Conservation (phyloP, 2,329 filamentous ascomycete genomes). For the Aspergillus udagawae region DNA sequence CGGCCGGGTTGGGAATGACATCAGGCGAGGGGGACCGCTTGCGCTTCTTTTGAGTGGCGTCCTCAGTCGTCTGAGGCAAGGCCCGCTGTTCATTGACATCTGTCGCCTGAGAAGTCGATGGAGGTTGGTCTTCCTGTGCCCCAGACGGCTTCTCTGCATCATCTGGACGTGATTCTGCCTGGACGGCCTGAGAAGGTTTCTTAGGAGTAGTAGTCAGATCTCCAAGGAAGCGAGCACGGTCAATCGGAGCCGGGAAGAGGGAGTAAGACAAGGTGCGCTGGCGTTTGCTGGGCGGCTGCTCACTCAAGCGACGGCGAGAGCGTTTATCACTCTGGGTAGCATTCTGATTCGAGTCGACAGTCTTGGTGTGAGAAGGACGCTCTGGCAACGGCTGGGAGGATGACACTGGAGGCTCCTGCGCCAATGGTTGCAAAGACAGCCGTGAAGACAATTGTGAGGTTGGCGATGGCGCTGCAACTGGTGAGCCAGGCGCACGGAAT, state of each 20-base stretch:
- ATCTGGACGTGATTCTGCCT: neutral
- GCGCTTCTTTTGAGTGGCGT: conserved; percentile 29
- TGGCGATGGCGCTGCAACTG: neutral
- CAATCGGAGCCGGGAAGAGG: conserved; percentile 23
- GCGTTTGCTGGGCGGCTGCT: conserved; percentile 14
- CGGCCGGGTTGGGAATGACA: conserved; percentile 39
- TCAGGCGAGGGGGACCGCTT: conserved; percentile 39
- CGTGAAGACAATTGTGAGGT: neutral
- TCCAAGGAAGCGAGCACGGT: conserved; percentile 19
- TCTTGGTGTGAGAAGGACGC: conserved; percentile 10
- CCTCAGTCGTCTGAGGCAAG: neutral
- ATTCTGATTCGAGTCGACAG: neutral
- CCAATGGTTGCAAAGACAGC: neutral
- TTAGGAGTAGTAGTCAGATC: conserved; percentile 10
- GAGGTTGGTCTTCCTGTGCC: conserved; percentile 2
- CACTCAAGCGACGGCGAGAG: conserved; percentile 11
- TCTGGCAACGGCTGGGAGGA: conserved; percentile 2
- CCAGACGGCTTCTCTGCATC: neutral
- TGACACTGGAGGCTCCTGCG: neutral
- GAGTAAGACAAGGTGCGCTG: conserved; percentile 21
- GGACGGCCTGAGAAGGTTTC: neutral
- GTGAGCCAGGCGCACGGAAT: neutral
- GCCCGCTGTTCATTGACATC: neutral
- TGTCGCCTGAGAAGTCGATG: neutral
- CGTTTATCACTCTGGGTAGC: conserved; percentile 5